phyloP scores from a whole-genome alignment of 2,329 filamentous ascomycete genomes.

The Alternaria angustiovoidea region DNA sequence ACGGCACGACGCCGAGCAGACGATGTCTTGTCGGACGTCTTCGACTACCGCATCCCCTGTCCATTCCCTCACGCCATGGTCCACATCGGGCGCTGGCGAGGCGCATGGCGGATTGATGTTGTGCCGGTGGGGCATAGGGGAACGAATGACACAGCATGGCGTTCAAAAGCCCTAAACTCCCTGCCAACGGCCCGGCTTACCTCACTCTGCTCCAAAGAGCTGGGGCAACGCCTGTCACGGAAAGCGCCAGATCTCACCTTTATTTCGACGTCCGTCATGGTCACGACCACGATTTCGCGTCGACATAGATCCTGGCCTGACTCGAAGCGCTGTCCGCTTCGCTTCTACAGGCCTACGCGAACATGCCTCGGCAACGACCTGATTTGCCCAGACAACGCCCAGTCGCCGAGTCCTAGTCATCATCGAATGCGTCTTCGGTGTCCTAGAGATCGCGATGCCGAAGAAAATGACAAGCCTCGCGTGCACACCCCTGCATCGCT shows the following conservation, averaged over 20 bases:
- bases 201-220: neutral
- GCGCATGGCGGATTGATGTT: conserved; percentile 21
- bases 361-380: conserved; percentile 5
- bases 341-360: neutral
- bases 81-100: conserved; percentile 13
- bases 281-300: neutral
- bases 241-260: neutral
- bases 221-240: neutral
- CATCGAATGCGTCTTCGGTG: conserved; percentile 6
- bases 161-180: neutral
- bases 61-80: conserved; percentile 22
- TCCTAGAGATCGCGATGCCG: conserved; percentile 9
- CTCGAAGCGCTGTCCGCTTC: neutral
- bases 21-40: conserved; percentile 26
- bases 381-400: conserved; percentile 16
- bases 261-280: neutral
- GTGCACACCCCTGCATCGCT: conserved; percentile 9
- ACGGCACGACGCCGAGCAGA: conserved; percentile 14
- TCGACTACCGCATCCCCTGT: conserved; percentile 19
- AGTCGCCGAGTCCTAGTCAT: conserved; percentile 11
- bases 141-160: conserved; percentile 13
- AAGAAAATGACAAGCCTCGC: conserved; percentile 15
- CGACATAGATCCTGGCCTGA: neutral
- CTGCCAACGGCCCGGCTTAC: conserved; percentile 15
- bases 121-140: conserved; percentile 14